Percentiles rank a stretch among this genome's conserved stretches.
Conservation (phyloP, 2,329 filamentous ascomycete genomes). For the Coniochaeta hoffmannii region DNA sequence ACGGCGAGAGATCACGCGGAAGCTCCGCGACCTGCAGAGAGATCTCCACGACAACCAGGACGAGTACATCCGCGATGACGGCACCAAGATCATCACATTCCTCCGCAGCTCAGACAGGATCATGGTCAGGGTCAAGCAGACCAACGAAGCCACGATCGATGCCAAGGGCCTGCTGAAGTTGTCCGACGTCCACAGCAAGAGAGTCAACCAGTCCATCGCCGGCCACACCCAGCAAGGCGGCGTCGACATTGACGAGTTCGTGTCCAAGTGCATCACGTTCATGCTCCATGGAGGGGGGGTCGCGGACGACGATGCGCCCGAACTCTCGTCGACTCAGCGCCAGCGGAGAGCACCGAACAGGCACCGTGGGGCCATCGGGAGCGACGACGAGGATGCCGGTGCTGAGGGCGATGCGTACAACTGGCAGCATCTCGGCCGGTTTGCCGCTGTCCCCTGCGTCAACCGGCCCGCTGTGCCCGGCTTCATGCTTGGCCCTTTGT, state of each 20-base stretch:
- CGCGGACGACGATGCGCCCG: slow-evolving; percentile 40
- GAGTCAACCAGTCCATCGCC: slow-evolving; percentile 64
- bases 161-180: slow-evolving; percentile 76
- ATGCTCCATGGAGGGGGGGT: slow-evolving; percentile 65
- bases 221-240: slow-evolving; percentile 62
- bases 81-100: slow-evolving; percentile 56
- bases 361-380: slow-evolving; percentile 30
- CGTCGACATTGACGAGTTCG: slow-evolving; percentile 84
- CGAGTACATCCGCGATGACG: slow-evolving; percentile 61
- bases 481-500: slow-evolving; percentile 83
- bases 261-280: slow-evolving; percentile 81
- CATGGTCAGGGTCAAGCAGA: slow-evolving; percentile 70
- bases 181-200: slow-evolving; percentile 73
- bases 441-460: slow-evolving; percentile 67
- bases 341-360: slow-evolving; percentile 31
- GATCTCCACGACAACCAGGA: slow-evolving; percentile 54
- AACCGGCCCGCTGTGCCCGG: slow-evolving; percentile 69
- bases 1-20: slow-evolving; percentile 62
- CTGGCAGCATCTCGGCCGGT: slow-evolving; percentile 76
- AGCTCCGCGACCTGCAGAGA: slow-evolving; percentile 58
- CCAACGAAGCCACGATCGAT: slow-evolving; percentile 83
- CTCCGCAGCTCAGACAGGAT: slow-evolving; percentile 59
- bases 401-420: slow-evolving; percentile 73
- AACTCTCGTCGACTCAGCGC: slow-evolving; percentile 42
- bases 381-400: slow-evolving; percentile 57